Base-by-base conservation (phyloP, 2,329 filamentous ascomycete species). In the Tolypocladium tropicale region DNA sequence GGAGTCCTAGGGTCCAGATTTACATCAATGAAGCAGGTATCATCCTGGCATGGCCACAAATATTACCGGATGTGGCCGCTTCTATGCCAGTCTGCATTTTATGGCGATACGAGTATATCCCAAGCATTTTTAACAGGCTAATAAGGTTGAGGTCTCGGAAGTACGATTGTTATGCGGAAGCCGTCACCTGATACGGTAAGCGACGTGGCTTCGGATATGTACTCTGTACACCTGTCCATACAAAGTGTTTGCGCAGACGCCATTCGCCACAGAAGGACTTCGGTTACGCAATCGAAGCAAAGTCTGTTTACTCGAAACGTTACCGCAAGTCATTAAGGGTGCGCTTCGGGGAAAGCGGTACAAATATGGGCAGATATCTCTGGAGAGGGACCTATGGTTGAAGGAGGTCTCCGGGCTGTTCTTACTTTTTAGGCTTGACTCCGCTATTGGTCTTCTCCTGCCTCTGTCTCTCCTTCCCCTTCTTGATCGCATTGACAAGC, bases 401-500 rank as follows among this genome's bases (percentile, higher is more conserved):
- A n/a, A n/a, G n/a, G n/a, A n/a, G n/a, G n/a, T n/a, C n/a, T n/a
- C n/a, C n/a, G 46, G 21, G 28, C 18, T 12, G 18, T 50, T n/a
- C 28, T 50, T 56, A 43, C 36, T 32, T 52, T 18, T 52, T 54
- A 23, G 55, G 18, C 41, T 50, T 50, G 50, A 9, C 28, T 43
- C 18, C 36, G n/a, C 33, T 43, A 36, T 53, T 54, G 37, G 48
- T 6, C 41, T 50, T 53, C 10, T 54, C 49, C 54, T 65, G 58
- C 52, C 67, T 67, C 7, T 66, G 64, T 53, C 64, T 65, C 36
- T 67, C 63, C 56, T 71, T 73, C n/a, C 72, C 68, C 64, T 72
- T 71, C 59, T 76, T 77, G 57, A 78, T 78, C 1, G 73, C 65
- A 11, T 73, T 64, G 1, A 80, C 69, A 2, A 81, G 63, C 2